These are phyloP conservation scores for Takakia lepidozioides DNA, from an alignment of 225 moss, liverwort and hornwort genomes.

Conservation along the genomic window DNA sequence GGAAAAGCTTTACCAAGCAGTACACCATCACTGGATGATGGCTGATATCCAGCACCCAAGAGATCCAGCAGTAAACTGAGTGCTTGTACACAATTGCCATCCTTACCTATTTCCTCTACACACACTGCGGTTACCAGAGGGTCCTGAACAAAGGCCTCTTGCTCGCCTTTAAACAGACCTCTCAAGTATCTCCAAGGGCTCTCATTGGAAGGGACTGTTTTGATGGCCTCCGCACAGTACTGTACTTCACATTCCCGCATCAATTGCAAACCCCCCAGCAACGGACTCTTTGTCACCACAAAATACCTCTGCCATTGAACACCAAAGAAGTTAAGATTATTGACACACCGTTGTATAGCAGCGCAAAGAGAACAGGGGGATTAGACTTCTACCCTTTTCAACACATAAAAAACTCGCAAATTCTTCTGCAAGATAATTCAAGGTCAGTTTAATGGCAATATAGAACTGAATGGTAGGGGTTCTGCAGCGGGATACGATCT, in stretches of 20 bases:
- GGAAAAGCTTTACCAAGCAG: conserved; percentile 28
- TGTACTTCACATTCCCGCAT: conserved; percentile 66
- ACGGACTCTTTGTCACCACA: conserved; percentile 65
- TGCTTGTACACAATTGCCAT: conserved; percentile 41
- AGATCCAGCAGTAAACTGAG: conserved; percentile 74
- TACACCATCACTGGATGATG: conserved; percentile 28
- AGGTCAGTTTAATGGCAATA: too few relatives aligned
- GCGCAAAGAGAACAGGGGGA: background rate
- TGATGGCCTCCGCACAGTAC: conserved; percentile 56
- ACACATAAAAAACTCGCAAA: too few relatives aligned
- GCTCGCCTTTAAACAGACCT: conserved; percentile 72
- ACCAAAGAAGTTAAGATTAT: too few relatives aligned
- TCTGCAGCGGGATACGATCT: too few relatives aligned
- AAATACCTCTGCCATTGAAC: conserved; percentile 65
- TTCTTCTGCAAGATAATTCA: too few relatives aligned
- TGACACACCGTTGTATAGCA: too few relatives aligned
- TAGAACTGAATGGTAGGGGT: too few relatives aligned
- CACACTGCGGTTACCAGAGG: conserved; percentile 46
- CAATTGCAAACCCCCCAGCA: conserved; percentile 46
- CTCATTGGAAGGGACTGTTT: conserved; percentile 62
- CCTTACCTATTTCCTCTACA: conserved; percentile 39
- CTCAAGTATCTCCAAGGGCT: conserved; percentile 95
- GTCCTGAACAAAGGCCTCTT: conserved; percentile 34
- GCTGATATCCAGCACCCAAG: conserved; percentile 67
- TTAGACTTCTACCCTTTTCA: too few relatives aligned